Base-by-base conservation (phyloP, 1,284 basidiomycete genomes). In the Puccinia polysora region DNA sequence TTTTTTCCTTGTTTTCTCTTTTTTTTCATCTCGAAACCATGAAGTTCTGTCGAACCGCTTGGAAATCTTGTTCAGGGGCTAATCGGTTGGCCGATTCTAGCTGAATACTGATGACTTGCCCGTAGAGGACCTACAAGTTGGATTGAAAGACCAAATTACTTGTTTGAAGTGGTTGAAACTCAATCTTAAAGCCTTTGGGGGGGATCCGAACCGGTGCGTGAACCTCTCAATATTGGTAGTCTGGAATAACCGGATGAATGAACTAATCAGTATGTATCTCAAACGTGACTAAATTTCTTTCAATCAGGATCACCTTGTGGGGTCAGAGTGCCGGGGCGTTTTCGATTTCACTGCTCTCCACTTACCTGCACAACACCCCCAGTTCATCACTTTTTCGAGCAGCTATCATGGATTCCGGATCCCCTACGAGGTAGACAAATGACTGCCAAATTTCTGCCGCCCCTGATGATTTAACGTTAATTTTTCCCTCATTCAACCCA, bases 151-250 rank as follows among this genome's bases (percentile, higher is more conserved):
- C 78, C 85, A 88, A 75, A 79, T 83, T 1, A 80, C 82, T 43
- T 15, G 85, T 0, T 79, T 89, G 1, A 75, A 79, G 18, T 89
- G 87, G 79, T 76, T 88, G 2, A 84, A 86, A 73, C 77, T 85
- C 12, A 87, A 88, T 74, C 84, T 89, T 36, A 81, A 80, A 0
- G 80, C 80, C 0, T 88, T 89, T 75, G 87, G 87, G 2, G 88
- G 88, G 0, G 85, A 88, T 77, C 82, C 84, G 15, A 75, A 77
- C 47, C 86, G 86, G 80, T 70, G 4, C 15, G 58, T 53, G 10
- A 14, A 65, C 34, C 40, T 40, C 34, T 38, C 12, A 34, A 38
- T 23, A 2, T 53, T 25, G 23, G n/a, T 18, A 15, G 5, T 30
- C 5, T 15, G 52, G 23, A 53, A 4, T 36, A 53, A 65, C 7